These are phyloP conservation scores for Malus hybrid DNA, from an alignment of 331 rosid genomes.

Conservation along the genomic window DNA sequence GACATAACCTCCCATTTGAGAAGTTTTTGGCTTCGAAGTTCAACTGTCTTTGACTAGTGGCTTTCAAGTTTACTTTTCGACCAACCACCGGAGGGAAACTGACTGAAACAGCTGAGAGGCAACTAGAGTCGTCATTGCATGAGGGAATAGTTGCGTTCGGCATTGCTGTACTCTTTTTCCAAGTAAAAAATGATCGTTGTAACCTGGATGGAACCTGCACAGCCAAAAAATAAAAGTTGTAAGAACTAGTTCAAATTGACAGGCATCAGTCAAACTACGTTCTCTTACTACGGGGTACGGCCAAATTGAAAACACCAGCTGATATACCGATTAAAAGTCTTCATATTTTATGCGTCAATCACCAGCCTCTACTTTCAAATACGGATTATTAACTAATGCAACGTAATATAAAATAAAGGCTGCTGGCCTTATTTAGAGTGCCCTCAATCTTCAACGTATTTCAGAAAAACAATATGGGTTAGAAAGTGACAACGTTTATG, in stretches of 20 bases:
- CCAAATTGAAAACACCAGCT: not conserved
- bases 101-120: conserved; percentile 24
- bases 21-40: conserved; percentile 25
- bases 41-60: conserved; percentile 16
- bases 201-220: conserved; percentile 58
- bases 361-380: not conserved
- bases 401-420: not conserved
- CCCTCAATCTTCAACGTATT: not conserved
- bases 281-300: not conserved
- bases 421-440: not conserved
- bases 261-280: not conserved
- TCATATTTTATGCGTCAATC: not conserved
- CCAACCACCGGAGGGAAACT: conserved; percentile 31
- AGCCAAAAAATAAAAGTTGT: not conserved
- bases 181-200: conserved; percentile 37
- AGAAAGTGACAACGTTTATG: not conserved
- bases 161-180: conserved; percentile 37
- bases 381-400: not conserved
- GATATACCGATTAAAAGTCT: not conserved
- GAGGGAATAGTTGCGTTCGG: conserved; percentile 12
- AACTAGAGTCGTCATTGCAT: not conserved
- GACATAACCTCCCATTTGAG: conserved; percentile 21
- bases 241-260: not conserved
- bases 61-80: conserved; percentile 34
- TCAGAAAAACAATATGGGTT: not conserved